Evolutionary conservation across 495 filamentous ascomycete species (phyloP), one percentile per base, ranked within the genome.

Genomic region (Annulohypoxylon nitens): DNA sequence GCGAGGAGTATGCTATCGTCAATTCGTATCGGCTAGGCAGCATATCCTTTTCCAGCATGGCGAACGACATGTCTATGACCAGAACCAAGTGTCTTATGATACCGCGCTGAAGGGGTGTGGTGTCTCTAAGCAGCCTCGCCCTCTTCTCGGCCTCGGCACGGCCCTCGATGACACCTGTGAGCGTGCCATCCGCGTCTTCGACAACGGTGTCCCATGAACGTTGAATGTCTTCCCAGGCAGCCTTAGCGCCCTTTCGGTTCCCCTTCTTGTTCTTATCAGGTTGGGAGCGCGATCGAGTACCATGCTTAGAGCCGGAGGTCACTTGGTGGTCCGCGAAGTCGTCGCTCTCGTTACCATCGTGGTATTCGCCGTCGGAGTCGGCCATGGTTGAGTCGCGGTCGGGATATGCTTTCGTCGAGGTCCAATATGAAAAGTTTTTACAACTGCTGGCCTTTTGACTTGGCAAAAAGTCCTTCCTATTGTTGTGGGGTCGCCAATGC

Each of bases 31-130:
- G 88, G 18, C 88, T 97, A 5, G 96, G 96, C 12, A 93, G 89
- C 36, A 98, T 85, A 74, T 99, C 96, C 80, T 98, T 98, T 81
- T 98, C 96, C 12, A 88, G 82, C 96, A 99, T 99, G 18, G 95
- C 93, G 70, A 92, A 90, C 58, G 92, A 95, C 78, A 98, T 90
- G 78, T 99, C 96, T n/a, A 99, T 84, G 59, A 98, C 89, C 12
- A 99, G 86, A 70, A 97, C 90, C 25, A 98, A 81, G 79, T 98
- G 96, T 55, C 96, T 91, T 79, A 99, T 98, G 60, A 99, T 99
- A 55, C 96, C 96, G 64, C 96, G 90, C 80, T 99, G 96, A 25
- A 98, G 82, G 26, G 96, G 96, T 16, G 94, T 97, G 5, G 95
- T 98, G 77, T 99, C 96, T 80, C 91, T 90, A 61, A 97, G 85